These are phyloP conservation scores for thale cress (Arabidopsis thaliana) DNA, from an alignment of 345 rosid genomes.

Conservation along the genomic window TAIR10.1 NC_003076.8:20753501-20754000, in stretches of 20 bases:
- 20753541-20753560: slow-evolving; percentile 62
- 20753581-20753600: slow-evolving; percentile 66
- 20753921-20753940: background rate
- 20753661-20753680: slow-evolving; percentile 68
- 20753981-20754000: background rate
- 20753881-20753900: background rate
- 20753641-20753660: slow-evolving; percentile 69
- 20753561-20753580: slow-evolving; percentile 68
- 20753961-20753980: background rate
- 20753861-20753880: background rate
- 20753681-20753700: slow-evolving; percentile 86
- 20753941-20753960: background rate
- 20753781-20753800: slow-evolving; percentile 58
- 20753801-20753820: background rate
- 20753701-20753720: slow-evolving; percentile 68
- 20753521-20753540: slow-evolving; percentile 57
- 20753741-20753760: slow-evolving; percentile 81
- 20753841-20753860: background rate
- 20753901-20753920: slow-evolving; percentile 19
- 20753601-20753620: slow-evolving; percentile 71
- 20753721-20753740: slow-evolving; percentile 75
- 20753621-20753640: slow-evolving; percentile 69
- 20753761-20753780: slow-evolving; percentile 70
- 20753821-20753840: background rate
- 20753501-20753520: slow-evolving; percentile 61